These are phyloP conservation scores for Ogataea trehalophila DNA, from an alignment of 805 yeast genomes.

Conservation along the genomic window DNA sequence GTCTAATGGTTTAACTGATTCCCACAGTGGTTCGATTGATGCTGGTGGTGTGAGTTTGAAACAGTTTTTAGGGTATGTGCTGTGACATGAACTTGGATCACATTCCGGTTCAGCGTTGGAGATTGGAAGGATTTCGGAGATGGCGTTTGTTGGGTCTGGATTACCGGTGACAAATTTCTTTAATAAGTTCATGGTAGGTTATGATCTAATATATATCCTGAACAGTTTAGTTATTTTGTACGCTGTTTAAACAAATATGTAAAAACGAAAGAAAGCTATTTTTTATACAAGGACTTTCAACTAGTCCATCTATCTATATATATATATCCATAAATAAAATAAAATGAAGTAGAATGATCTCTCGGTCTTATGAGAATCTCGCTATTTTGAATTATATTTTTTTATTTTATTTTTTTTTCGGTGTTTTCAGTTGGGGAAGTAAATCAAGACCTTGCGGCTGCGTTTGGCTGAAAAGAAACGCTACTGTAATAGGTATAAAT, in stretches of 20 bases:
- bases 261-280: background rate
- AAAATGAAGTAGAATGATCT: background rate
- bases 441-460: too few relatives aligned
- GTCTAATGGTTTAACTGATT: slow-evolving; percentile 63
- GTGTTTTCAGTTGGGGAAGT: too few relatives aligned
- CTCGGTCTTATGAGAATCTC: too few relatives aligned
- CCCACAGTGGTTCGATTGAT: slow-evolving; percentile 47
- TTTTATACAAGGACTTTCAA: background rate
- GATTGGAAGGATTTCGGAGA: slow-evolving; percentile 35
- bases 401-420: too few relatives aligned
- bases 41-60: slow-evolving; percentile 34
- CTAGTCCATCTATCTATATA: background rate
- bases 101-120: slow-evolving; percentile 53
- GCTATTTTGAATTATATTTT: too few relatives aligned
- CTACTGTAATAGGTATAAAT: too few relatives aligned
- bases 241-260: too few relatives aligned
- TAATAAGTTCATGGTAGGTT: background rate
- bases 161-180: background rate
- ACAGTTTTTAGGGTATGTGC: slow-evolving; percentile 19
- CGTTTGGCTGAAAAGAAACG: too few relatives aligned
- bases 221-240: background rate
- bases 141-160: slow-evolving; percentile 17
- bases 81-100: slow-evolving; percentile 41
- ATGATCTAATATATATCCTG: background rate
- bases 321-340: too few relatives aligned